A percentile compares a stretch with the other conserved stretches of the same genome.
These are phyloP conservation scores for Coemansia sp. DNA, from an alignment of 192 early-diverging fungal species.

Conservation along the genomic window DNA sequence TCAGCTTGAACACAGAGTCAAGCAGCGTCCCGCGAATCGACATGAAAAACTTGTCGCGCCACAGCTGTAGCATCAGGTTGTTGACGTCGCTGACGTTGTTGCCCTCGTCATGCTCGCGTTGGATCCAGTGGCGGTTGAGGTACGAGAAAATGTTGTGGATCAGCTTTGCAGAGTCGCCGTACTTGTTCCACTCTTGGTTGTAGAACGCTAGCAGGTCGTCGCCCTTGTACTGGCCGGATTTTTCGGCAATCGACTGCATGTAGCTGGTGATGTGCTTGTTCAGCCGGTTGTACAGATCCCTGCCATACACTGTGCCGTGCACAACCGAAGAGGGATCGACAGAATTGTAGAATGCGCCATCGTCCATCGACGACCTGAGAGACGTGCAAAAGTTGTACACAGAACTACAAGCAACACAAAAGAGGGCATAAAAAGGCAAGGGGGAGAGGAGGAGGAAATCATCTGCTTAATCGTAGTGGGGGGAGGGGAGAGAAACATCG, in stretches of 20 bases:
- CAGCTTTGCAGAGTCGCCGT: conserved; percentile 79
- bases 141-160: conserved; percentile 93
- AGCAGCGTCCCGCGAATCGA: conserved; percentile 48
- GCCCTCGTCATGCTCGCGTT: conserved; percentile 93
- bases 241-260: conserved; percentile 54
- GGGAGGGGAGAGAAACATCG: background rate
- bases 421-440: background rate
- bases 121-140: conserved; percentile 97
- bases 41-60: conserved; percentile 75
- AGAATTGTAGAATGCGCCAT: conserved; percentile 25
- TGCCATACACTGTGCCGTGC: conserved; percentile 55
- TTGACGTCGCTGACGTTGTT: conserved; percentile 88
- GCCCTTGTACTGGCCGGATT: conserved; percentile 69
- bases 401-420: conserved; percentile 17
- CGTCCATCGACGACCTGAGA: conserved; percentile 28
- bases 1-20: conserved; percentile 59
- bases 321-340: conserved; percentile 54
- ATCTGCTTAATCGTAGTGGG: no score
- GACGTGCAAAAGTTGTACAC: conserved; percentile 59
- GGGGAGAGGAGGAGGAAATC: no score
- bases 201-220: conserved; percentile 86
- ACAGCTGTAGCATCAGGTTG: conserved; percentile 74
- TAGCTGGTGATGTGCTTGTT: conserved; percentile 60
- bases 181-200: conserved; percentile 87
- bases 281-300: conserved; percentile 66